These are phyloP conservation scores for Arctium lappa DNA, from an alignment of 129 eudicot genomes.

Conservation along the genomic window DNA sequence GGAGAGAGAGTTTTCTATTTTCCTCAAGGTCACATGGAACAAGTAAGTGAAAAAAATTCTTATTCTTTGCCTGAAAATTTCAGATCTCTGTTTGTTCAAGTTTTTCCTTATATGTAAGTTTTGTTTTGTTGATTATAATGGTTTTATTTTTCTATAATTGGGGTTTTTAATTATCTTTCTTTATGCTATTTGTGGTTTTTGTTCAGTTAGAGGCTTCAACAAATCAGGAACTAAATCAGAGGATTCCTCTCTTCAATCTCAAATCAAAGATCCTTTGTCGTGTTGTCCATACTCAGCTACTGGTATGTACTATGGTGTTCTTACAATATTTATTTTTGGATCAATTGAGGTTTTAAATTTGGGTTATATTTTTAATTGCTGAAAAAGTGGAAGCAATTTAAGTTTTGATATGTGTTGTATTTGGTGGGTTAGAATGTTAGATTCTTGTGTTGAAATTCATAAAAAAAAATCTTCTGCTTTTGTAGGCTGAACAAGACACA, in stretches of 20 bases:
- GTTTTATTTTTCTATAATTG: conserved; percentile 15
- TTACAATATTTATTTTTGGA: neutral
- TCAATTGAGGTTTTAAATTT: conserved; percentile 6
- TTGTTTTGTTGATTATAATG: neutral
- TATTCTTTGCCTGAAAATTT: neutral
- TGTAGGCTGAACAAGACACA: conserved; percentile 92
- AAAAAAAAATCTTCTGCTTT: neutral
- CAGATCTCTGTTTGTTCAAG: conserved; percentile 30
- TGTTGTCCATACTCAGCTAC: conserved; percentile 57
- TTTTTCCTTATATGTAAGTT: conserved; percentile 8
- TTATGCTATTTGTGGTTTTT: conserved; percentile 28
- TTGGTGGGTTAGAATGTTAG: conserved; percentile 5
- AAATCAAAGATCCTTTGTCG: conserved; percentile 83
- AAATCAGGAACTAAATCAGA: conserved; percentile 68
- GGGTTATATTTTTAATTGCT: conserved; percentile 9
- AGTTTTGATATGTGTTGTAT: neutral
- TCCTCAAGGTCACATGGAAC: conserved; percentile 96
- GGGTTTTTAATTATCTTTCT: conserved; percentile 2
- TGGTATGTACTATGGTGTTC: conserved; percentile 38
- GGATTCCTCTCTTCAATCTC: conserved; percentile 56
- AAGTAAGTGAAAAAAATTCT: conserved; percentile 36
- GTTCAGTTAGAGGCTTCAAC: conserved; percentile 87
- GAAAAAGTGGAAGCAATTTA: conserved; percentile 22
- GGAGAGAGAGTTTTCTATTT: conserved; percentile 76
- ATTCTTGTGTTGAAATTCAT: neutral